Evolutionary conservation across 202 grass and related monocot species (phyloP).

Genomic region (Zoysia matrella): DNA sequence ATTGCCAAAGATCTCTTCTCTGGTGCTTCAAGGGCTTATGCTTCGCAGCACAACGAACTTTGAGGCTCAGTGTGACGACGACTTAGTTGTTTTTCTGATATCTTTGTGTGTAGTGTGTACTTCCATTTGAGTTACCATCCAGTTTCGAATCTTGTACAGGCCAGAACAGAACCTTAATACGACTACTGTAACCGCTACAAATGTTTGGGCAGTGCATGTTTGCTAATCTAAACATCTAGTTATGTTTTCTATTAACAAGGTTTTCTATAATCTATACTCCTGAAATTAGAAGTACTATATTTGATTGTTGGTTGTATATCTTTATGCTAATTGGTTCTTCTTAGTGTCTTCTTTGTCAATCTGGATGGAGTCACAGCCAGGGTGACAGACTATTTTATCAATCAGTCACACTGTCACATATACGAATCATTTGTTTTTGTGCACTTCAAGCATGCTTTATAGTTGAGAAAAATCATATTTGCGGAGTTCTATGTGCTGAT

Average conservation of each 20-base stretch:
- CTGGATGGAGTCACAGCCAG: neutral
- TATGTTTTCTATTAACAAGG: neutral
- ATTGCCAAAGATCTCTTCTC: conserved; percentile 72
- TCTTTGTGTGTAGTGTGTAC: neutral
- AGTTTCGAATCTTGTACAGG: neutral
- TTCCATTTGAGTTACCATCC: neutral
- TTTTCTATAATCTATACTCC: neutral
- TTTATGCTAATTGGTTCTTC: conserved; percentile 20
- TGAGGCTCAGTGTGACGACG: conserved; percentile 39
- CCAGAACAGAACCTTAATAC: neutral
- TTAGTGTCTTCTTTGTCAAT: conserved; percentile 1
- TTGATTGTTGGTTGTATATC: conserved; percentile 14
- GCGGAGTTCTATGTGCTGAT: neutral
- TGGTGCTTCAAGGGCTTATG: conserved; percentile 39
- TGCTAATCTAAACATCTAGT: neutral
- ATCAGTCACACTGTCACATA: neutral
- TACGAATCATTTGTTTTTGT: conserved; percentile 11
- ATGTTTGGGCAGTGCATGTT: conserved; percentile 3
- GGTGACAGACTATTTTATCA: conserved; percentile 4
- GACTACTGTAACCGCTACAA: neutral
- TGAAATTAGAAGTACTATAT: neutral
- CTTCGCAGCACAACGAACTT: conserved; percentile 53
- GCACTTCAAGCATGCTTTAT: neutral
- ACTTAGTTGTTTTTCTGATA: conserved; percentile 12
- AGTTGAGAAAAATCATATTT: neutral